Base-by-base conservation (phyloP, 1,284 basidiomycete species). In the Grifola frondosa region DNA sequence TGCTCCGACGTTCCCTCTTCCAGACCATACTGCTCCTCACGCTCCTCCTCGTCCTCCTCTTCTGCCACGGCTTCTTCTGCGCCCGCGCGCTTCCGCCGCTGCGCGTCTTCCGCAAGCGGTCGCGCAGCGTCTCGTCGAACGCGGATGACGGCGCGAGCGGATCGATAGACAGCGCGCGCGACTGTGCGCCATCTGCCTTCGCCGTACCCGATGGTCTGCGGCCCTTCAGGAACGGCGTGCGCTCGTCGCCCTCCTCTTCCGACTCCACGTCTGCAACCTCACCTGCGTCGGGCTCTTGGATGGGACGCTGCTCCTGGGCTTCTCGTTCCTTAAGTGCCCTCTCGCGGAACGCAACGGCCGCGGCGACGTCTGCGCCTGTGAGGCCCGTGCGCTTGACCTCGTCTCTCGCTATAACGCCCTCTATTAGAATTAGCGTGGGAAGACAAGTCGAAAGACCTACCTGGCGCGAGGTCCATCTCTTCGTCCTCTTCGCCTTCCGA, bases 401-500 rank as follows among this genome's bases (percentile, higher is more conserved):
- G 56, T 95, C 88, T 42, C 64, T 74, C 3, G 90, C 86, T 40
- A 34, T 10, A 12, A 17, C 16, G 21, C 20, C 6, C 9, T 8
- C 12, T 3, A 26, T 30, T 4, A 47, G 31, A 28, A n/a, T 11
- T 9, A 5, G 6, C 22, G 12, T 28, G 6, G 6, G 12, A 8
- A 25, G 17, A 6, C 1, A 13, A 25, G n/a, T 24, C 7, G 2
- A 21, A n/a, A n/a, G n/a, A 34, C 57, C 20, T 37, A 63, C 59
- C 61, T 11, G 85, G 80, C 2, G 74, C 72, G 21, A 82, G 59
- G 30, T 84, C 78, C 58, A 82, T 80, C 37, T 75, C 77, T 53
- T 90, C 88, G 45, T 96, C 91, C 13, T 90, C 89, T 58, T 93
- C 91, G 30, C 91, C 94, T 62, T 97, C 94, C 2, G 91, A 95